Conservation (phyloP, 2,329 filamentous ascomycete species). For the Cladophialophora bantiana region DNA sequence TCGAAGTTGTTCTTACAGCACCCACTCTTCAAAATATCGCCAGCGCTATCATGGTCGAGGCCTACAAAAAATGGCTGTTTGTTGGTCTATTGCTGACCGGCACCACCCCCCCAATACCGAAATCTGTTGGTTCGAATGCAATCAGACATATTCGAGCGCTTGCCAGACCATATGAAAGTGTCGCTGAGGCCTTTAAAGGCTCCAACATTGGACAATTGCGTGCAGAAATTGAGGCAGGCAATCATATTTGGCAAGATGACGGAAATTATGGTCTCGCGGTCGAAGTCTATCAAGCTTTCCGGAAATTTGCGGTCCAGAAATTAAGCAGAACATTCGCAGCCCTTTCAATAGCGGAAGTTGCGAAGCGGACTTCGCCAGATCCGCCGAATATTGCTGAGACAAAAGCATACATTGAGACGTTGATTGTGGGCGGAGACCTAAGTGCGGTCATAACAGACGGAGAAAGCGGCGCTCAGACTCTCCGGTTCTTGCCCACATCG, state of each 20-base stretch:
- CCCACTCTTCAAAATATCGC: constrained; percentile 68
- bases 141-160: constrained; percentile 65
- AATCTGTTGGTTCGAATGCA: constrained; percentile 61
- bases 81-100: constrained; percentile 76
- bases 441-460: constrained; percentile 59
- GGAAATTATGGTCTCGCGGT: constrained; percentile 74
- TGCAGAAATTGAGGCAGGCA: constrained; percentile 67
- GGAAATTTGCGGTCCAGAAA: constrained; percentile 76
- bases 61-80: constrained; percentile 90
- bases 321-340: constrained; percentile 76
- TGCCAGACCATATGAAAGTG: constrained; percentile 72
- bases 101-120: constrained; percentile 62
- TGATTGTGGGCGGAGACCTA: constrained; percentile 60
- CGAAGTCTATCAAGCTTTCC: constrained; percentile 73
- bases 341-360: constrained; percentile 61
- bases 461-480: constrained; percentile 51
- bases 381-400: constrained; percentile 42
- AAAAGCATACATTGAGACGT: constrained; percentile 48
- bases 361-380: constrained; percentile 45
- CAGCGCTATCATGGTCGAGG: constrained; percentile 83
- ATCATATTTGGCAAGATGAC: constrained; percentile 71
- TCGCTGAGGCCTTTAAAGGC: constrained; percentile 73
- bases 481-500: constrained; percentile 60
- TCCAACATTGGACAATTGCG: constrained; percentile 66
- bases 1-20: constrained; percentile 71